Evolutionary conservation across 805 yeast species (phyloP), one percentile per base, ranked within the genome.

Genomic region (Metschnikowia sp.): DNA sequence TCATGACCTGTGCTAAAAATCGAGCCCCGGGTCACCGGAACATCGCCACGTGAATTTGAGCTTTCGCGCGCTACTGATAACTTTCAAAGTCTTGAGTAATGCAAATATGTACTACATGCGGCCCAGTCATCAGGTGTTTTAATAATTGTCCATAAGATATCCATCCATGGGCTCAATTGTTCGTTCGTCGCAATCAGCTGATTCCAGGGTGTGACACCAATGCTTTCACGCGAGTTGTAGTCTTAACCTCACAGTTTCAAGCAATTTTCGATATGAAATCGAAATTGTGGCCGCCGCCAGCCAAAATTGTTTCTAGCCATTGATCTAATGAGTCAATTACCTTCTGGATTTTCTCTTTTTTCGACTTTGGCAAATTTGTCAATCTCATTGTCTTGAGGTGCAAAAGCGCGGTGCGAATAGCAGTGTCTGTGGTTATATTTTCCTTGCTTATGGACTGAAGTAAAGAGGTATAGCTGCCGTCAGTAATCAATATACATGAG

Each of bases 251-350:
- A 22, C 22, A 22, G 4, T 22, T 22, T 22, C 33, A 46, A 8
- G 49, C 49, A 9, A 46, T 15, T n/a, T 10, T 18, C 26, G 30
- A 36, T 8, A 46, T 38, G 30, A 38, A 41, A 9, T 46, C 49
- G 26, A 19, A 38, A 19, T 46, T 42, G 13, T 26, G 43, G 9
- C 40, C 45, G 11, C 52, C 52, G n/a, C 13, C 31, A 15, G 15
- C 36, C 37, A 49, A 22, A 10, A 42, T 35, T 15, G 30, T 39
- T 8, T 30, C 45, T 11, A 49, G 43, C 50, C 50, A 45, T 13
- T 18, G 33, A 30, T 45, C 44, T 32, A 49, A 37, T 4, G 36
- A 18, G 11, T 37, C 29, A 8, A 49, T 37, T 12, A 42, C 50
- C 4, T 44, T 28, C 11, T 34, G 42, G n/a, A 41, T 18, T 19